These are phyloP conservation scores for Ananas comosus DNA, from an alignment of 176 grass and related monocot species.

Conservation along the genomic window DNA sequence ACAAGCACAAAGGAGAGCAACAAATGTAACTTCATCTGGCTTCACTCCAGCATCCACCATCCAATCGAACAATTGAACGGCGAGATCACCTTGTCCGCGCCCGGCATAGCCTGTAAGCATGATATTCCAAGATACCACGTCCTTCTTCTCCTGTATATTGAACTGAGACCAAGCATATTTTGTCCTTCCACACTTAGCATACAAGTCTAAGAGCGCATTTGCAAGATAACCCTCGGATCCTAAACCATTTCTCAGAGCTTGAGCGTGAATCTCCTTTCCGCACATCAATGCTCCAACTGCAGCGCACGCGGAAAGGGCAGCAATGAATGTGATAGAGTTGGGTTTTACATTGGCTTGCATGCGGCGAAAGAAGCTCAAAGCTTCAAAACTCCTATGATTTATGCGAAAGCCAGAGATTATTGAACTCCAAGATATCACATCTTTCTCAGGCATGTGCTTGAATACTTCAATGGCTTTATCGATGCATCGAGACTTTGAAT, in stretches of 20 bases:
- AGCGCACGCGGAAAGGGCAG: slow-evolving; percentile 67
- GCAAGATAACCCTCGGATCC: slow-evolving; percentile 51
- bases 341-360: slow-evolving; percentile 72
- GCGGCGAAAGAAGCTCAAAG: slow-evolving; percentile 68
- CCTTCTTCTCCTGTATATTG: slow-evolving; percentile 34
- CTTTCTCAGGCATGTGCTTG: slow-evolving; percentile 64
- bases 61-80: slow-evolving; percentile 48
- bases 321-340: slow-evolving; percentile 71
- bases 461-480: slow-evolving; percentile 83
- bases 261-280: slow-evolving; percentile 89
- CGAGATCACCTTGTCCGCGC: slow-evolving; percentile 43
- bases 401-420: slow-evolving; percentile 75
- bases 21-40: slow-evolving; percentile 88
- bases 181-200: slow-evolving; percentile 84
- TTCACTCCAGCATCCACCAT: slow-evolving; percentile 57
- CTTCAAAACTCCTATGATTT: slow-evolving; percentile 69
- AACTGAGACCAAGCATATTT: slow-evolving; percentile 71
- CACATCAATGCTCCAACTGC: slow-evolving; percentile 51
- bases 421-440: slow-evolving; percentile 76
- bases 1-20: slow-evolving; percentile 66
- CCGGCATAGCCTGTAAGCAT: slow-evolving; percentile 73
- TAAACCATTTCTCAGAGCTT: slow-evolving; percentile 52
- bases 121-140: slow-evolving; percentile 89
- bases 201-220: slow-evolving; percentile 81
- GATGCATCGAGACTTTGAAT: slow-evolving; percentile 66